Conservation (phyloP, 2,329 filamentous ascomycete genomes). For the Falciphora oryzae region DNA sequence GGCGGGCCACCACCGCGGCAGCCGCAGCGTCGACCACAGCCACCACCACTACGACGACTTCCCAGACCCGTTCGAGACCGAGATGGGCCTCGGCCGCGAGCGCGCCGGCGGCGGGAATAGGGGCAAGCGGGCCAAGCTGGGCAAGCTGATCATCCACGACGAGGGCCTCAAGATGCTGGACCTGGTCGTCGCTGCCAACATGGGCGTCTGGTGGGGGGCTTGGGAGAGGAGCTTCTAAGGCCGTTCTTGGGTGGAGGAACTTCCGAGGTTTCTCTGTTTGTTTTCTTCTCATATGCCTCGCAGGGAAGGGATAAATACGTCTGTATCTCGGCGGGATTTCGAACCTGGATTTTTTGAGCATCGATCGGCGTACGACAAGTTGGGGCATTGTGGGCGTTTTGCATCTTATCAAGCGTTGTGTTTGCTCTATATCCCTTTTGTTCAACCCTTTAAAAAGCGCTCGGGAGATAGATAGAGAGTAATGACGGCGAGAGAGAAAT, state of each 20-base stretch:
- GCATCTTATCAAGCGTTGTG: neutral
- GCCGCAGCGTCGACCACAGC: conserved; percentile 1
- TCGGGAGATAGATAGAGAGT: neutral
- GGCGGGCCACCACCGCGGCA: neutral
- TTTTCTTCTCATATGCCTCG: neutral
- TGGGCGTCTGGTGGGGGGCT: conserved; percentile 89
- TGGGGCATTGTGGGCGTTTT: neutral
- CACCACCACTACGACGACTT: conserved; percentile 11
- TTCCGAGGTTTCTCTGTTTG: neutral
- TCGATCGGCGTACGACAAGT: neutral
- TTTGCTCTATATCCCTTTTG: neutral
- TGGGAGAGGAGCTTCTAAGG: conserved; percentile 56
- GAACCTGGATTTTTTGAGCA: neutral
- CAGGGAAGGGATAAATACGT: neutral
- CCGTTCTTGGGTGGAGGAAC: neutral
- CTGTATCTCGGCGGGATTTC: neutral
- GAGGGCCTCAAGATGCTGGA: conserved; percentile 96
- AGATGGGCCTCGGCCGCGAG: conserved; percentile 69
- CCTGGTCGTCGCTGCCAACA: conserved; percentile 81
- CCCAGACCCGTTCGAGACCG: conserved; percentile 13
- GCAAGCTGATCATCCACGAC: conserved; percentile 83
- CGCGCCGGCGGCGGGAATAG: conserved; percentile 79
- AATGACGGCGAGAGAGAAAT: neutral
- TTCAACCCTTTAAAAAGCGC: neutral
- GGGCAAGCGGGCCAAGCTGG: conserved; percentile 84